A percentile compares a stretch with the other conserved stretches of the same genome.
Conservation (phyloP, 495 filamentous ascomycete species). For the Penicillium subrubescens region DNA sequence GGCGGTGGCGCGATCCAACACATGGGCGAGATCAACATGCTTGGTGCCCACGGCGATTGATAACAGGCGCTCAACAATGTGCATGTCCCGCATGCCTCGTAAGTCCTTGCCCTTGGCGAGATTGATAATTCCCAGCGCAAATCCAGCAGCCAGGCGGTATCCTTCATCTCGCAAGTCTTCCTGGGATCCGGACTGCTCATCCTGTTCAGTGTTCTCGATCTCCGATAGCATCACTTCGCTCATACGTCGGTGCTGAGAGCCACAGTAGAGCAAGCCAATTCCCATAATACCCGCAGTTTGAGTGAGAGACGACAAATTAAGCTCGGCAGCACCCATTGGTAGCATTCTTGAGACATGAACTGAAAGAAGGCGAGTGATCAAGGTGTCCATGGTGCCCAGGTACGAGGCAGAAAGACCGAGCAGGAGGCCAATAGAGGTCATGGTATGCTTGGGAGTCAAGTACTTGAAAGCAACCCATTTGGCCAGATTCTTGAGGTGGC, state of each 20-base stretch:
- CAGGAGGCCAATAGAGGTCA: constrained; percentile 95
- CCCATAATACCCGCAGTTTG: constrained; percentile 98
- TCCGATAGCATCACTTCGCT: constrained; percentile 98
- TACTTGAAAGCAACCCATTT: constrained; percentile 99
- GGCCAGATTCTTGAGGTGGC: constrained; percentile 86
- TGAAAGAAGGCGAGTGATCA: constrained; percentile 90
- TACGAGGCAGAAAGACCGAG: constrained; percentile 91
- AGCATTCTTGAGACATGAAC: constrained; percentile 97
- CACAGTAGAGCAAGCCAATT: constrained; percentile 91
- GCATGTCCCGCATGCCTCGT: constrained; percentile 90
- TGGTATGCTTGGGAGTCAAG: constrained; percentile 94
- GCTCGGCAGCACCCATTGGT: constrained; percentile 84
- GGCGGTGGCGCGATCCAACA: constrained; percentile 88
- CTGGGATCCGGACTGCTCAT: constrained; percentile 62
- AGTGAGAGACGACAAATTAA: constrained; percentile 90
- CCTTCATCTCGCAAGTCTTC: constrained; percentile 88
- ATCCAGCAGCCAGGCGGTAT: constrained; percentile 91
- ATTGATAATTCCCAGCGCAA: constrained; percentile 93
- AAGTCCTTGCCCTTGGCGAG: constrained; percentile 87
- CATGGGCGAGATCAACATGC: constrained; percentile 83
- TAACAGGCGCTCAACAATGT: constrained; percentile 83
- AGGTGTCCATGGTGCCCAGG: constrained; percentile 92
- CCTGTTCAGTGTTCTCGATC: constrained; percentile 80
- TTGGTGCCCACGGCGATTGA: constrained; percentile 82
- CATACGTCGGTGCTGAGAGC: constrained; percentile 96